Conservation (phyloP, 192 early-diverging fungal species). For the Coemansia sp. region DNA sequence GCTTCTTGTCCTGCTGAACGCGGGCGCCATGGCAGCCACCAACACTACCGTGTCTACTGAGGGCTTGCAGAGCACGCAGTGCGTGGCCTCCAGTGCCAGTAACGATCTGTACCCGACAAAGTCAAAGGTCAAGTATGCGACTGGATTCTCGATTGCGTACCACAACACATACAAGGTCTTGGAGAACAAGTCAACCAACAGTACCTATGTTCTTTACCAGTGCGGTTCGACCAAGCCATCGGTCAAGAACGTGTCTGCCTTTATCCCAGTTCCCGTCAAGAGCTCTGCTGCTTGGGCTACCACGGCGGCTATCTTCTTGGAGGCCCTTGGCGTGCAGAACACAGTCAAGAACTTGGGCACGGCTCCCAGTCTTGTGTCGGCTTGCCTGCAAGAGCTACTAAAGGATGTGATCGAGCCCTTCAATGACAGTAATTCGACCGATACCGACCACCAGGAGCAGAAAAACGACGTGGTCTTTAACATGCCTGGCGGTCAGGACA, state of each 20-base stretch:
- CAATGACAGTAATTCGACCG: slow-evolving; percentile 42
- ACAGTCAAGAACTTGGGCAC: slow-evolving; percentile 50
- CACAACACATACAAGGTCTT: slow-evolving; percentile 58
- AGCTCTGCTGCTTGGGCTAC: slow-evolving; percentile 50
- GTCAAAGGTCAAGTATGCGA: slow-evolving; percentile 47
- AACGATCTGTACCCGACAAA: slow-evolving; percentile 33
- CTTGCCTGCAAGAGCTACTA: slow-evolving; percentile 57
- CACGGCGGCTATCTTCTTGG: slow-evolving; percentile 48
- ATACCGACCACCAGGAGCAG: slow-evolving; percentile 37
- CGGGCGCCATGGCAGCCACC: slow-evolving; percentile 12
- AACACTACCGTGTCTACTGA: slow-evolving; percentile 19
- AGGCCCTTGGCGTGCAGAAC: slow-evolving; percentile 56
- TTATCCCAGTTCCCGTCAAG: slow-evolving; percentile 44
- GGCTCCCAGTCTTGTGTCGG: slow-evolving; percentile 48
- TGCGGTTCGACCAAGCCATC: slow-evolving; percentile 40
- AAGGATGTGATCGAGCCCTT: slow-evolving; percentile 46
- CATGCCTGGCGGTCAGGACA: slow-evolving; percentile 37
- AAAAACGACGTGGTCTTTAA: slow-evolving; percentile 41
- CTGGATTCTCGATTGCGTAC: slow-evolving; percentile 53
- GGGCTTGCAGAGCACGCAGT: slow-evolving; percentile 51
- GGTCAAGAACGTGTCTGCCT: slow-evolving; percentile 33
- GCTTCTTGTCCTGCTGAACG: slow-evolving; percentile 3
- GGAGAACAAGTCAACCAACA: slow-evolving; percentile 42
- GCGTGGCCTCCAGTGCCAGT: slow-evolving; percentile 21
- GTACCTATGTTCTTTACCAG: slow-evolving; percentile 57